phyloP scores from a whole-genome alignment of 768 basidiomycete genomes.

The Boletus reticulatus region DNA sequence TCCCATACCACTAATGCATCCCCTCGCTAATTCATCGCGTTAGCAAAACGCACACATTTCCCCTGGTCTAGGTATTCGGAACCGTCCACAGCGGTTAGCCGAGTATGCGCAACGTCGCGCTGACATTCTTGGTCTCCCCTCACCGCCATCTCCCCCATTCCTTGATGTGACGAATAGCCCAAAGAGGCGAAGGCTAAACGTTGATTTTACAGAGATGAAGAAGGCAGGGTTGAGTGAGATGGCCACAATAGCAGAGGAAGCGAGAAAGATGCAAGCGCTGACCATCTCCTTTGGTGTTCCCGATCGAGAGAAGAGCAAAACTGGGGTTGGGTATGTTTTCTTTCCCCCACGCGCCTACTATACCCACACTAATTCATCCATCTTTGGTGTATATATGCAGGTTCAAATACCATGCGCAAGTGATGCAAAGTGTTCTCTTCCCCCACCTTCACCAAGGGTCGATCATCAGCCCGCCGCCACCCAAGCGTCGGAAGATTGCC shows the following conservation, averaged over 20 bases:
- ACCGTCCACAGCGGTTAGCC: conserved; percentile 61
- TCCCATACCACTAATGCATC: conserved; percentile 4
- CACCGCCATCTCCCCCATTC: conserved; percentile 28
- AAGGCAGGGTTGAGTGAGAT: conserved; percentile 22
- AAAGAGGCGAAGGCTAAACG: conserved; percentile 26
- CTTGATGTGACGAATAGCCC: conserved; percentile 35
- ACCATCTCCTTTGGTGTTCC: conserved; percentile 49
- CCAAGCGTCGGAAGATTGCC: conserved; percentile 29
- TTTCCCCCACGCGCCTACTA: background rate
- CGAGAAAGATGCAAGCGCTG: conserved; percentile 40
- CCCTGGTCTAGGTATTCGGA: conserved; percentile 55
- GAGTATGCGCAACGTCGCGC: conserved; percentile 65
- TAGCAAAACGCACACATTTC: conserved; percentile 54
- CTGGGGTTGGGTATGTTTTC: conserved; percentile 44
- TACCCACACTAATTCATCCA: background rate
- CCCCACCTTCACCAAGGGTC: conserved; percentile 28
- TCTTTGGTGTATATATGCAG: conserved; percentile 26
- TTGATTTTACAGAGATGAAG: conserved; percentile 23
- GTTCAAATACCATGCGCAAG: conserved; percentile 50
- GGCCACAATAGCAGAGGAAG: conserved; percentile 35
- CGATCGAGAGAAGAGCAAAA: conserved; percentile 28
- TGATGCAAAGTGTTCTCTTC: conserved; percentile 45
- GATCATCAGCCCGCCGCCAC: conserved; percentile 12
- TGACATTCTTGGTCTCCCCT: conserved; percentile 37
- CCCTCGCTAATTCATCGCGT: conserved; percentile 1